Evolutionary conservation across 2,329 filamentous ascomycete genomes (phyloP), one percentile per base, ranked within the genome.

Genomic region (Colletotrichum acutatum): DNA sequence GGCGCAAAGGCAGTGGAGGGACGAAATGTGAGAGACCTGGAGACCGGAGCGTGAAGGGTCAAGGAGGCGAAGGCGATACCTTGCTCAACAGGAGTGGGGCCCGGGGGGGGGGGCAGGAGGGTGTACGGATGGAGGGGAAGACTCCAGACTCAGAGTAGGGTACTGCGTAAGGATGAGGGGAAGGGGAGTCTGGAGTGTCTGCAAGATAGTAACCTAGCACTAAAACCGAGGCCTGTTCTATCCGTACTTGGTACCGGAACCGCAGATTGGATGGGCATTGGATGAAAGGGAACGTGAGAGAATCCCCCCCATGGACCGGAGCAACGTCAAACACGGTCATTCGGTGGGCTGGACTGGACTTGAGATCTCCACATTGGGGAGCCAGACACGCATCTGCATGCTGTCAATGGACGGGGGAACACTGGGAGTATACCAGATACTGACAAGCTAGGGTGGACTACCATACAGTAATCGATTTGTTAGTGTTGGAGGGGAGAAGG

Each of bases 11-110:
- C 54, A 54, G 69, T 66, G 32, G 58, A 53, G 69, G 70, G 58
- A 53, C 58, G 30, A 54, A 68, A n/a, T 62, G 68, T 71, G 46
- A 54, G 65, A 68, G 68, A 49, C 68, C 66, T 53, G 58, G 34
- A 28, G 14, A 14, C 37, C 6, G 19, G 32, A 34, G 32, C 11
- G 32, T 34, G 32, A 34, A 34, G 32, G 32, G 32, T 34, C 32
- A 49, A 54, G 61, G 61, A 37, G 22, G 42, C 28, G 65, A 32
- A 22, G 28, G 54, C 34, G 42, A 30, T 46, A 63, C 46, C 26
- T 52, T 26, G 52, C 52, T 54, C 14, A 5, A 54, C 26, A 14
- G 30, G 49, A 49, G 61, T 30, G 60, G 42, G 16, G 42, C 16
- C 42, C 19, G 42, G 16, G 42, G 42, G 34, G 64, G 54, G 56